Conservation (phyloP, 2,329 filamentous ascomycete genomes). For the Aspergillus amoenus region DNA sequence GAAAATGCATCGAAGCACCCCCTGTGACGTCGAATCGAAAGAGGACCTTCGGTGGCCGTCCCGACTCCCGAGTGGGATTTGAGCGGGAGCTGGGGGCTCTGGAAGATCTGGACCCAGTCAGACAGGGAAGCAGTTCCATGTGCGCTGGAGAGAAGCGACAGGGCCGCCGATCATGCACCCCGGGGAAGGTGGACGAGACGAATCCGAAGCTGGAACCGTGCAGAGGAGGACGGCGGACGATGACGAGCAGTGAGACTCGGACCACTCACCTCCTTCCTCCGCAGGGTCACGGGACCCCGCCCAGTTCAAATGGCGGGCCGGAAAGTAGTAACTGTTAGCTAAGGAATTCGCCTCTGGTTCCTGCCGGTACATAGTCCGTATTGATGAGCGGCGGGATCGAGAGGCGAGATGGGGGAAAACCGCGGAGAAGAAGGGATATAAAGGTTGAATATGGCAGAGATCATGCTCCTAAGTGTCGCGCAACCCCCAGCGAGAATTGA, state of each 20-base stretch:
- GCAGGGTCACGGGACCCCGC: constrained; percentile 14
- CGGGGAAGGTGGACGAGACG: not conserved
- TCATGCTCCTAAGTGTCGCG: not conserved
- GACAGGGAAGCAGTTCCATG: constrained; percentile 6
- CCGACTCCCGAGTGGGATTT: not conserved
- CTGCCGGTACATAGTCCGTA: not conserved
- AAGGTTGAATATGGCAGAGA: not conserved
- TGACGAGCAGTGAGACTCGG: not conserved
- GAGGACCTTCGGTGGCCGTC: not conserved
- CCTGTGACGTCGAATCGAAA: not conserved
- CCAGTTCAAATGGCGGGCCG: constrained; percentile 10
- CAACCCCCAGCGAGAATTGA: not conserved
- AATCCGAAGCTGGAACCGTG: not conserved
- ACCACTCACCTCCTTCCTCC: constrained; percentile 3
- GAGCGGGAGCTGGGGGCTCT: not conserved
- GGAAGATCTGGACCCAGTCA: constrained; percentile 7
- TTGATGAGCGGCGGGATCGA: not conserved
- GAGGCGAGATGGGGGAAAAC: not conserved
- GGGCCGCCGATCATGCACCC: constrained; percentile 11
- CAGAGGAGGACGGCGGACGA: constrained; percentile 2
- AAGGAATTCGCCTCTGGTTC: constrained; percentile 14
- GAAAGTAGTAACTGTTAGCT: constrained; percentile 17
- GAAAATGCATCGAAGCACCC: not conserved
- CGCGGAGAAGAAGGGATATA: not conserved
- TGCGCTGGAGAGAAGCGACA: not conserved